phyloP scores from a whole-genome alignment of 1,284 basidiomycete species.

The Thelephora terrestris region DNA sequence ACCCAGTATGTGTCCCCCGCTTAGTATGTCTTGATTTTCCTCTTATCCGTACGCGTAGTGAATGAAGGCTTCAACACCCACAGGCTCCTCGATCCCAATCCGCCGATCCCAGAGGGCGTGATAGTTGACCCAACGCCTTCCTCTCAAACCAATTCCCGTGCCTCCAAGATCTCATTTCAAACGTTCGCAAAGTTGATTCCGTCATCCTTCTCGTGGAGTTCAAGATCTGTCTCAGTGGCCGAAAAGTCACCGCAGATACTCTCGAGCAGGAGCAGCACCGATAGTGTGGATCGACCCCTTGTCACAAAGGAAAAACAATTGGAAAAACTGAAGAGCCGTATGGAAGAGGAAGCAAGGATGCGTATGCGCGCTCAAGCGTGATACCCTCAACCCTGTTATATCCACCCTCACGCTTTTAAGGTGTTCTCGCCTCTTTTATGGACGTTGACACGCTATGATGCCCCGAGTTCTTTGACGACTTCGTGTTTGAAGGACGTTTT shows the following conservation, averaged over 20 bases:
- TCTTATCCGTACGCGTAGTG: not conserved
- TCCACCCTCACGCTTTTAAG: not conserved
- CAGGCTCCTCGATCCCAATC: constrained; percentile 3
- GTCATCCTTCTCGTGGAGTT: constrained; percentile 38
- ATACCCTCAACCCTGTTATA: too few species aligned
- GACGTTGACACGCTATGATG: constrained; percentile 25
- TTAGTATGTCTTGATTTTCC: constrained; percentile 3
- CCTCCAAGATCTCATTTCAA: constrained; percentile 27
- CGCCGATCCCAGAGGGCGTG: not conserved
- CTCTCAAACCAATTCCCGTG: constrained; percentile 32
- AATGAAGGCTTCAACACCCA: constrained; percentile 12
- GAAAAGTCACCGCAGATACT: constrained; percentile 14
- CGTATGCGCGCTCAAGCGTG: not conserved
- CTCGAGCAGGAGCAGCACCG: constrained; percentile 7
- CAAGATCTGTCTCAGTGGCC: constrained; percentile 11
- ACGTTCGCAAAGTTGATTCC: constrained; percentile 51
- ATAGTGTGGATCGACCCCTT: constrained; percentile 26
- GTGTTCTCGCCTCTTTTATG: not conserved
- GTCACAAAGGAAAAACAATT: constrained; percentile 56
- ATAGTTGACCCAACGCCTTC: constrained; percentile 6
- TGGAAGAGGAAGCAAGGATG: constrained; percentile 31
- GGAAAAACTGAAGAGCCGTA: constrained; percentile 42
- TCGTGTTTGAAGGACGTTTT: constrained; percentile 34
- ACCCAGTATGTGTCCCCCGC: constrained; percentile 18
- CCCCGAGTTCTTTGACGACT: constrained; percentile 26